These are phyloP conservation scores for Takashimella koratensis DNA, from an alignment of 1,284 basidiomycete species.

Conservation along the genomic window DNA sequence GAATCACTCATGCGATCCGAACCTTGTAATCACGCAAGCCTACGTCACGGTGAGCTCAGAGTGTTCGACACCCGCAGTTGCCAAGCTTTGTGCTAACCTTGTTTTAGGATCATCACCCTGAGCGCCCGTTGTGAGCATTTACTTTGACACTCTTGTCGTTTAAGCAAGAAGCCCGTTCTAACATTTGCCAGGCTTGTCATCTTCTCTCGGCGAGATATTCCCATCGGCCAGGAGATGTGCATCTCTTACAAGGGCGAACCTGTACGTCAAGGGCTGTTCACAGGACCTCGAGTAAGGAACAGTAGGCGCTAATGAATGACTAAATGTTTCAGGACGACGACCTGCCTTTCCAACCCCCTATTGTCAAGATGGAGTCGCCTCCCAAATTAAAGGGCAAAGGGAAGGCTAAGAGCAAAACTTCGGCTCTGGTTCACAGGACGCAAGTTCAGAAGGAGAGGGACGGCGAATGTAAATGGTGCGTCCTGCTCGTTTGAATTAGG, in stretches of 20 bases:
- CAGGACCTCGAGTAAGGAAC: too few species aligned
- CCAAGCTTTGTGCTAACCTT: conserved; percentile 1
- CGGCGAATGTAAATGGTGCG: not conserved
- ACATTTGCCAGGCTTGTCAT: conserved; percentile 56
- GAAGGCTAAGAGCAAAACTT: conserved; percentile 13
- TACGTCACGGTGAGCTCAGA: conserved; percentile 63
- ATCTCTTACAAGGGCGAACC: conserved; percentile 70
- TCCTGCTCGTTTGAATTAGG: too few species aligned
- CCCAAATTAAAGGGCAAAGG: not conserved
- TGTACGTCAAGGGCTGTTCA: conserved; percentile 26
- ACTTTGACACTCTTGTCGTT: not conserved
- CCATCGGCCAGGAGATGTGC: conserved; percentile 67
- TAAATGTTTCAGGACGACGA: conserved; percentile 16
- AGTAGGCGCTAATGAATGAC: too few species aligned
- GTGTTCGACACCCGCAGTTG: too few species aligned
- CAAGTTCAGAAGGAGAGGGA: conserved; percentile 2
- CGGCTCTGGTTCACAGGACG: conserved; percentile 15
- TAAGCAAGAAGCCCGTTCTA: not conserved
- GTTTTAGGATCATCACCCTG: conserved; percentile 44
- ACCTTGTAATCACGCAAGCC: conserved; percentile 65
- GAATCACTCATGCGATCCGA: conserved; percentile 90
- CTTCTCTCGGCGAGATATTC: conserved; percentile 65
- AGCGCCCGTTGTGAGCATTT: conserved; percentile 57
- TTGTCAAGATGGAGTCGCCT: not conserved
- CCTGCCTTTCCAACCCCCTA: not conserved